Percentiles rank a stretch among this genome's conserved stretches.
These are phyloP conservation scores for Pestalotiopsis fici DNA, from an alignment of 2,329 filamentous ascomycete genomes.

Conservation along the genomic window DNA sequence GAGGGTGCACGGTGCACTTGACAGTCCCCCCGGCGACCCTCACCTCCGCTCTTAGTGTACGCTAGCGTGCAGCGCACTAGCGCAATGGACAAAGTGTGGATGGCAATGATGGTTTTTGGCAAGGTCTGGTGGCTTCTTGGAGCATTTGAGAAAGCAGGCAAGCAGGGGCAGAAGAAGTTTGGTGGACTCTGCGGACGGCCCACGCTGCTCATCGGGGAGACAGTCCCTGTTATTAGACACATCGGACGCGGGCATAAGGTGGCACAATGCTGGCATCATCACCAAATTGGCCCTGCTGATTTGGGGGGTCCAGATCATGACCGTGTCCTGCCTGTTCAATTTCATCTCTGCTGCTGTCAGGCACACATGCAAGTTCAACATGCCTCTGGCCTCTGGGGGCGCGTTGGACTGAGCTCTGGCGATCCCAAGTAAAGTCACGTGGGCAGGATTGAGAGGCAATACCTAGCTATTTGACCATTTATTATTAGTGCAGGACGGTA, in stretches of 20 bases:
- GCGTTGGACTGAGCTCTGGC: no score
- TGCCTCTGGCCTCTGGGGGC: no score
- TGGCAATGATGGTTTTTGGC: not conserved
- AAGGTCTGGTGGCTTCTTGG: not conserved
- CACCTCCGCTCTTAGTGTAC: not conserved
- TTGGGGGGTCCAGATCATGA: no score
- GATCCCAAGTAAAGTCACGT: no score
- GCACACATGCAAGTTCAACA: no score
- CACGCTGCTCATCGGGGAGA: not conserved
- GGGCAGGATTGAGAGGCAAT: no score
- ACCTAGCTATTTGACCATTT: no score
- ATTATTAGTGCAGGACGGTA: no score
- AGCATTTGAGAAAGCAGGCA: not conserved
- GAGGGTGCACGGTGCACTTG: not conserved
- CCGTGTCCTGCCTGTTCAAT: no score
- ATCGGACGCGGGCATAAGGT: not conserved
- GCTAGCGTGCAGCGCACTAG: not conserved
- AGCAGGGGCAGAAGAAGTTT: not conserved
- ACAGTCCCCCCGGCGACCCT: not conserved
- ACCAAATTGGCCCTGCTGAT: no score
- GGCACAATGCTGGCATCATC: no score
- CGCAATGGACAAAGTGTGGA: not conserved
- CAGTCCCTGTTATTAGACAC: not conserved
- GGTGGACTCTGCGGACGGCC: not conserved
- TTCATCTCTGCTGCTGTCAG: no score